phyloP scores from a whole-genome alignment of 805 yeast species.

The Komagataella mondaviorum region DNA sequence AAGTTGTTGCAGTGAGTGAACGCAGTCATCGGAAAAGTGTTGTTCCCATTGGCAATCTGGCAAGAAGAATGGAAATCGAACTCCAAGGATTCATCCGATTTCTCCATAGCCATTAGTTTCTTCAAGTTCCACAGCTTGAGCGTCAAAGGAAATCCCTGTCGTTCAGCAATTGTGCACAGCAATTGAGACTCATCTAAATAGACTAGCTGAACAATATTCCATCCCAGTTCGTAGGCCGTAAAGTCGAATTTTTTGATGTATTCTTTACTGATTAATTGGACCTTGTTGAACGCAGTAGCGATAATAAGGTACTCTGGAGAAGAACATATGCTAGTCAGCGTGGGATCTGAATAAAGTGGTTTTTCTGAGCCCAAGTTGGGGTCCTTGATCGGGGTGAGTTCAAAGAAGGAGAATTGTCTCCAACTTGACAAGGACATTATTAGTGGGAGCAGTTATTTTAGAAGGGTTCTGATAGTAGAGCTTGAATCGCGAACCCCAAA shows the following conservation, averaged over 20 bases:
- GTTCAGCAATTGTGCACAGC: constrained; percentile 62
- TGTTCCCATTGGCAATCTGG: constrained; percentile 53
- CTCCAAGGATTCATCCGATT: constrained; percentile 16
- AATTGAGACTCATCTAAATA: constrained; percentile 33
- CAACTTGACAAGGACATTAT: constrained; percentile 19
- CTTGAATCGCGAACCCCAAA: not conserved
- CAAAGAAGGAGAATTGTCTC: constrained; percentile 79
- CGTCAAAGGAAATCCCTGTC: constrained; percentile 54
- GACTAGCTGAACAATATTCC: constrained; percentile 45
- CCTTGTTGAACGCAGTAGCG: constrained; percentile 35
- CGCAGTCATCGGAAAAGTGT: constrained; percentile 68
- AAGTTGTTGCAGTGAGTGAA: constrained; percentile 40
- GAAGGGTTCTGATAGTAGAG: not conserved
- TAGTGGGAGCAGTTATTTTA: not conserved
- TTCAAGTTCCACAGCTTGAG: constrained; percentile 65
- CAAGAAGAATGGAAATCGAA: constrained; percentile 45
- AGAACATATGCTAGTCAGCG: constrained; percentile 50
- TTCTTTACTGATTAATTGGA: constrained; percentile 43
- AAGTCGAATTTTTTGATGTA: constrained; percentile 37
- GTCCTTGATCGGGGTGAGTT: constrained; percentile 70
- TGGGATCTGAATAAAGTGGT: constrained; percentile 71
- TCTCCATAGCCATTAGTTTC: constrained; percentile 23
- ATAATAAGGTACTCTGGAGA: constrained; percentile 43
- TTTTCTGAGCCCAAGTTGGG: constrained; percentile 52
- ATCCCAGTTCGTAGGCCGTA: constrained; percentile 51